Evolutionary conservation across 352 stramenopile species (phyloP).

Genomic region (Globisporangium mamillatum): DNA sequence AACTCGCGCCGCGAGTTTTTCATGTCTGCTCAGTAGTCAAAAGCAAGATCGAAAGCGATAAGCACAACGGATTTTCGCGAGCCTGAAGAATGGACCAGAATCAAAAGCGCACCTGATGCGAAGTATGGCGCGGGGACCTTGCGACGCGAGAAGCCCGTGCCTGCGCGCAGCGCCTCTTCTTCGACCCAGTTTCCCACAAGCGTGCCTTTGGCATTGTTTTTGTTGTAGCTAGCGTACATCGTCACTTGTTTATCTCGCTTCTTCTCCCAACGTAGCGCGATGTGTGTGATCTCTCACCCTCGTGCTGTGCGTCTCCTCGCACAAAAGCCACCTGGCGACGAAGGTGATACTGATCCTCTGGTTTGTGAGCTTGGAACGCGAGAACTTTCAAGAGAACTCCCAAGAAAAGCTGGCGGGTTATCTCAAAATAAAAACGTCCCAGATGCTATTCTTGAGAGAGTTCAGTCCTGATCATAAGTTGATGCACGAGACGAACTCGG

Average conservation of each 20-base stretch:
- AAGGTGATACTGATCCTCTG: not conserved
- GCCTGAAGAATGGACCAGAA: not conserved
- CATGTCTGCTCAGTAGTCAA: constrained; percentile 21
- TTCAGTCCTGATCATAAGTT: not conserved
- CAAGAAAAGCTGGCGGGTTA: not conserved
- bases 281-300: not conserved
- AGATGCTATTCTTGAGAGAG: constrained; percentile 1
- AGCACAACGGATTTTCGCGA: not conserved
- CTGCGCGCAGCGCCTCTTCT: constrained; percentile 59
- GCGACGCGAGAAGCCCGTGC: constrained; percentile 59
- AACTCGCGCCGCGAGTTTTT: constrained; percentile 41
- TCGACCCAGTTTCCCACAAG: constrained; percentile 86
- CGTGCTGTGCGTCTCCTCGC: not conserved
- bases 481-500: not conserved
- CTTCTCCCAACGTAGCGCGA: not conserved
- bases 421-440: not conserved
- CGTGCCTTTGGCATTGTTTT: constrained; percentile 72
- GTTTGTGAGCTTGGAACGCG: not conserved
- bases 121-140: constrained; percentile 38
- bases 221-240: constrained; percentile 76
- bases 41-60: not conserved
- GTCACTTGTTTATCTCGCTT: not conserved
- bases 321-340: not conserved
- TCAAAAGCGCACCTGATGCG: constrained; percentile 13
- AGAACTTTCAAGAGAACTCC: not conserved